phyloP scores from a whole-genome alignment of 768 basidiomycete genomes.

The Rhodosporidiobolus odoratus region DNA sequence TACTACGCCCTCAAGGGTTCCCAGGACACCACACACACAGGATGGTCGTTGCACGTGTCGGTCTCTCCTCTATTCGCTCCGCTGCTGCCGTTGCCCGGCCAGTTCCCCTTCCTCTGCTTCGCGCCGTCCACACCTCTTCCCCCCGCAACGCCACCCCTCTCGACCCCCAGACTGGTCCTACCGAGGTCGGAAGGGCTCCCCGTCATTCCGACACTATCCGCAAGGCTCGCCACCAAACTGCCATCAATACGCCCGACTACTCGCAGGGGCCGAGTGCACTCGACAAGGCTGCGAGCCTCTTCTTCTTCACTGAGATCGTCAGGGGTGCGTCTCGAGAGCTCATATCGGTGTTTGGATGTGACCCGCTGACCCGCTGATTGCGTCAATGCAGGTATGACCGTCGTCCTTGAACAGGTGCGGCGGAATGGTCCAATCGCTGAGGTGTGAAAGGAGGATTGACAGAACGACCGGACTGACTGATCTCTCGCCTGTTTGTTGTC shows the following conservation, averaged over 20 bases:
- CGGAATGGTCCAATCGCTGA: background rate
- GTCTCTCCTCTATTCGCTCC: background rate
- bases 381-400: constrained; percentile 77
- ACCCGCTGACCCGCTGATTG: background rate
- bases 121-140: background rate
- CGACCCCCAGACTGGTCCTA: constrained; percentile 31
- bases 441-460: background rate
- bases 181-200: constrained; percentile 12
- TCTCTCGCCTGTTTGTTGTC: background rate
- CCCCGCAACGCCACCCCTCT: constrained; percentile 20
- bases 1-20: background rate
- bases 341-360: no score
- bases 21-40: background rate
- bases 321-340: constrained; percentile 59
- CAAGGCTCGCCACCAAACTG: constrained; percentile 18
- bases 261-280: constrained; percentile 72
- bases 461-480: background rate
- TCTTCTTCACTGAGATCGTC: constrained; percentile 98
- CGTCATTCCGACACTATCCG: constrained; percentile 9
- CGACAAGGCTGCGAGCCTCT: constrained; percentile 90
- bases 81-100: background rate
- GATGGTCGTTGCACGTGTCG: background rate
- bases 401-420: constrained; percentile 59
- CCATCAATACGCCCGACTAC: constrained; percentile 42
- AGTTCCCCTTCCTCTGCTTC: background rate